Base-by-base conservation (phyloP, 169 alveolate species). In the Plasmodium vinckei region DNA sequence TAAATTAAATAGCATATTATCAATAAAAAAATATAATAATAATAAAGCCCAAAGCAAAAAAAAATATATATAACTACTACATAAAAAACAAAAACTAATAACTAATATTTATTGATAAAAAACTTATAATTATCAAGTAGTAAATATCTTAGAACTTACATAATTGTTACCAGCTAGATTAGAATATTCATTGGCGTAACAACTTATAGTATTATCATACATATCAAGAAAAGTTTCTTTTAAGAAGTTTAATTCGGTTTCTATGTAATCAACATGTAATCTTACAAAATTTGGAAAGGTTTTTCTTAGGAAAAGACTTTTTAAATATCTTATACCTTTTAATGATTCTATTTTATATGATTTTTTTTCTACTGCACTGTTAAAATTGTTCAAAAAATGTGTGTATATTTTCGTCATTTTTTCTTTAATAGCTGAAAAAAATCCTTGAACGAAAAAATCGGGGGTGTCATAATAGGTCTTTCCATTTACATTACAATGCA, bases 351-450 rank as follows among this genome's bases (percentile, higher is more conserved):
- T 47, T 59, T 23, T 65, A 46, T 79, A 79, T 17, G 75, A 65
- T 51, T 79, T 79, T 1, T 65, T 23, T 3, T 49, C 13, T 65
- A 79, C 27, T 17, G 89, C 46, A 15, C 23, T 9, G 10, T 53
- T 71, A 65, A 65, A 79, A 19, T 79, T 71, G 15, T 27, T 27
- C 39, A 79, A 44, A 79, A 79, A 79, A 42, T 25, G 65, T 21
- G 13, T 79, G 47, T 79, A 72, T 15, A 70, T 68, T 49, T 27
- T 21, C 7, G 64, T 1, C 89, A 64, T 79, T 67, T 79, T 79
- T 25, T 57, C 21, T 79, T 79, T 79, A 9, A 79, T 67, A 79
- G 39, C 21, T 79, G 89, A 79, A 67, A 79, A 79, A 56, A 79
- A 79, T 46, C 49, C 51, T 7, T 69, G 39, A 9, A 67, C 23